Base-by-base conservation (phyloP, 768 basidiomycete genomes). In the Hemileccinum impolitum region DNA sequence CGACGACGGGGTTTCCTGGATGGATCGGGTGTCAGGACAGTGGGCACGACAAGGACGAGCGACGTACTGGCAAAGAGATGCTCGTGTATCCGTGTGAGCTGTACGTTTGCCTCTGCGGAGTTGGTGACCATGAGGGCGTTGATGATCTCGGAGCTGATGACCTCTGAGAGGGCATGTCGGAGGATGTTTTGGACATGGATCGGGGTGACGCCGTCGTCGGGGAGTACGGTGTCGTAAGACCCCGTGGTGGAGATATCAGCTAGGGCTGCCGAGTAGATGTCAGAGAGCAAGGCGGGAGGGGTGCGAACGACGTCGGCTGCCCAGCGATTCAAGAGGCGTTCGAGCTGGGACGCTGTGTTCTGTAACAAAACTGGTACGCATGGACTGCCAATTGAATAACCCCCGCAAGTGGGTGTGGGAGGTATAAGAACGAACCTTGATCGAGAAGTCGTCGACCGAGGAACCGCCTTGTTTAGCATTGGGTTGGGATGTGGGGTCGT, bases 91-190 rank as follows among this genome's bases (percentile, higher is more conserved):
- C 88, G 78, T 19, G 90, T 85, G 41, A 94, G 73, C 64, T 93
- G 89, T 52, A 85, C 66, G 59, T 94, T 94, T 23, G 91, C 85
- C 45, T 94, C 91, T 39, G 75, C 76, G 8, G 87, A 90, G 62
- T 90, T 90, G 39, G 91, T 93, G 50, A 92, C 85, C 59, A 92
- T 82, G 47, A 93, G 76, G 56, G 86, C 87, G 63, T 94, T 94
- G 62, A 94, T 75, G 69, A 92, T 76, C 37, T 88, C 90, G 55
- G 87, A 80, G 17, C 83, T 82, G 62, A 77, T 71, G 14, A 82
- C 76, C 61, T 92, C 87, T 3, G 87, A 76, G 70, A 93, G 78
- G 3, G 85, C 84, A 62, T 94, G 91, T 35, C 91, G 78, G 42
- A 94, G 75, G 51, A 91, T 76, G 55, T 79, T 87, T 59, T 92